These are phyloP conservation scores for Colletotrichum tabaci DNA, from an alignment of 2,329 filamentous ascomycete genomes.

Conservation along the genomic window DNA sequence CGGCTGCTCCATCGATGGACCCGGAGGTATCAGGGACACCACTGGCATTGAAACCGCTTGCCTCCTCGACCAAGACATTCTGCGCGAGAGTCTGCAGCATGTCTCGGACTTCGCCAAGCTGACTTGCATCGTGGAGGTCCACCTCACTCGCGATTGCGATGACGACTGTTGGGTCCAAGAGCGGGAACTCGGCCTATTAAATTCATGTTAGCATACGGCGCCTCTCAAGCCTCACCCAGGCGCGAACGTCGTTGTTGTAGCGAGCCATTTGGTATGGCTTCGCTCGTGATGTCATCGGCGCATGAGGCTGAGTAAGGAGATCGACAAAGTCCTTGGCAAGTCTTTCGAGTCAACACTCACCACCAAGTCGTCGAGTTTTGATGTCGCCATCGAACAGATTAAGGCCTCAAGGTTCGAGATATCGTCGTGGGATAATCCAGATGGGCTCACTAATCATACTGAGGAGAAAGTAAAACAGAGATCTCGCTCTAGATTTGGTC, in stretches of 20 bases:
- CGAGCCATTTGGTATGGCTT: background rate
- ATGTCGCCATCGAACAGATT: slow-evolving; percentile 22
- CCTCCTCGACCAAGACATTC: slow-evolving; percentile 76
- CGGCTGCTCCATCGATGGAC: slow-evolving; percentile 45
- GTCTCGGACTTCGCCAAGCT: slow-evolving; percentile 69
- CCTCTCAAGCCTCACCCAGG: background rate
- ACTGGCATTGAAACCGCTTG: slow-evolving; percentile 83
- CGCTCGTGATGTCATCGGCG: background rate
- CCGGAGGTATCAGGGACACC: slow-evolving; percentile 69
- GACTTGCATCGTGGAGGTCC: slow-evolving; percentile 68
- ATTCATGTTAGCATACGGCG: background rate
- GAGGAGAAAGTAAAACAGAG: slow-evolving; percentile 12
- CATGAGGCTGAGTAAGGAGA: background rate
- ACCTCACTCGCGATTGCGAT: slow-evolving; percentile 83
- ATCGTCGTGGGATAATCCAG: slow-evolving; percentile 33
- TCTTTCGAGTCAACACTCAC: slow-evolving; percentile 18
- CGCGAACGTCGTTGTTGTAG: background rate
- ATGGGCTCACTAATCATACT: slow-evolving; percentile 33
- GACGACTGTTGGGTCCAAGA: slow-evolving; percentile 84
- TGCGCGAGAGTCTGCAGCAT: slow-evolving; percentile 77
- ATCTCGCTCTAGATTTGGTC: background rate
- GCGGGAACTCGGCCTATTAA: slow-evolving; percentile 55
- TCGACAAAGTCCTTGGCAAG: background rate
- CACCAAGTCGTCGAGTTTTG: slow-evolving; percentile 37
- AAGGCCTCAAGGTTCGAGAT: slow-evolving; percentile 34